Percentiles rank a stretch among this genome's conserved stretches.
Evolutionary conservation across 1,139 yeast species (phyloP).

Genomic region (Lodderomyces pseudojiufengensis): DNA sequence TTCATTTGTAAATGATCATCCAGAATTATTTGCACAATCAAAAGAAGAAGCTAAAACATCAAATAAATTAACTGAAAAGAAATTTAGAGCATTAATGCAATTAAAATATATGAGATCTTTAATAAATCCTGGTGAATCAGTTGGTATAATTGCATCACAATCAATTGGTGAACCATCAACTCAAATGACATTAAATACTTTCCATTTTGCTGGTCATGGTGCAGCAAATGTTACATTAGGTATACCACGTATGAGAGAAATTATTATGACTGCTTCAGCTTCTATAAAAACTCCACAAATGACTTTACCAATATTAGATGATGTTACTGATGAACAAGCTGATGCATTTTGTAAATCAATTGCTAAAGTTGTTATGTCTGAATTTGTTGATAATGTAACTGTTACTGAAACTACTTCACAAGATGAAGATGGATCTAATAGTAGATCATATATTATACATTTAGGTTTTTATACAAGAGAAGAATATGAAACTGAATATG

Average conservation of each 20-base stretch:
- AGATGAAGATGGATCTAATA: conserved; percentile 43
- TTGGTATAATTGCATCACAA: conserved; percentile 97
- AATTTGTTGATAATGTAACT: conserved; percentile 77
- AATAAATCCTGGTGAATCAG: conserved; percentile 95
- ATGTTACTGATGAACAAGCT: conserved; percentile 81
- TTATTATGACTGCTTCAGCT: conserved; percentile 97
- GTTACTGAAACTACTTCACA: conserved; percentile 87
- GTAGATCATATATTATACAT: conserved; percentile 73
- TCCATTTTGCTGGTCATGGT: conserved; percentile 99
- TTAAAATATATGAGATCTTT: conserved; percentile 96
- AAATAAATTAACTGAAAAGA: conserved; percentile 69
- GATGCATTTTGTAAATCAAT: conserved; percentile 91
- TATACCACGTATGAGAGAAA: conserved; percentile 99
- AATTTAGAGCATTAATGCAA: conserved; percentile 96
- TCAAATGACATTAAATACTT: conserved; percentile 98
- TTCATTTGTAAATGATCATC: conserved; percentile 54
- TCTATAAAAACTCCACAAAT: conserved; percentile 96
- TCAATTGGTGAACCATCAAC: conserved; percentile 99
- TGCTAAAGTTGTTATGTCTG: conserved; percentile 80
- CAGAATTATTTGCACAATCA: conserved; percentile 49
- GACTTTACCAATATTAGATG: conserved; percentile 81
- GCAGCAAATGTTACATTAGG: conserved; percentile 99
- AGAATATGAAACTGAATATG: conserved; percentile 87
- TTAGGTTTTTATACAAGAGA: conserved; percentile 70
- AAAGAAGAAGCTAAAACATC: conserved; percentile 41